Evolutionary conservation across 2,329 filamentous ascomycete genomes (phyloP), one percentile per base, ranked within the genome.

Genomic region (Escovopsis sp.): DNA sequence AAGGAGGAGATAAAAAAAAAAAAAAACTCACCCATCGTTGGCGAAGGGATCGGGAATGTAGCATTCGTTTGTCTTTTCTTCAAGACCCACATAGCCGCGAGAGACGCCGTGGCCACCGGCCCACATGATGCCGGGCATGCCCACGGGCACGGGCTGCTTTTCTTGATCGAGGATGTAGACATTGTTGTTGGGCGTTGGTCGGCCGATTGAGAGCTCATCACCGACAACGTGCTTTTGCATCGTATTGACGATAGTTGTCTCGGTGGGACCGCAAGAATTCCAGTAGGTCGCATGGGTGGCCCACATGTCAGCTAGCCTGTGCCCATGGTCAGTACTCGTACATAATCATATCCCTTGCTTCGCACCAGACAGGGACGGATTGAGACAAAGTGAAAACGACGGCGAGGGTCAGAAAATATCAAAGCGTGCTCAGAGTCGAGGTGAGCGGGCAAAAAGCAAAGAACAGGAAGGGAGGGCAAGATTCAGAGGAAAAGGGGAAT

Each of bases 241-340:
- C 5, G 72, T 73, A 53, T 77, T 76, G 41, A 77, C 63, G 39
- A 77, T 73, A 1, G 70, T 76, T 12, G 72, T 70, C 51, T 78
- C 74, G 0, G 74, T 76, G 1, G 74, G 72, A 2, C 74, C 74
- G 49, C 72, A 77, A 48, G 70, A 68, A 55, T 76, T 77, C 62
- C 60, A 71, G 50, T 71, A 71, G 7, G 58, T 64, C 24, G 59
- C 62, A 41, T 65, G 55, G 3, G 61, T 57, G 12, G 70, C 67
- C 73, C 72, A 76, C 29, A 68, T 57, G 47, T 76, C 72, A 6
- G 72, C 72, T n/a, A 77, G 59, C 36, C 43, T 45, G 27, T 30
- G 11, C 27, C 27, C 27, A 35, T 29, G 37, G 31, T 16, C 15
- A 16, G 25, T 20, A 20, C 15, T n/a, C n/a, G n/a, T 38, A 29